A percentile compares a stretch with the other conserved stretches of the same genome.
Conservation (phyloP, 257 asterid genomes). For the Gentiana dahurica region DNA sequence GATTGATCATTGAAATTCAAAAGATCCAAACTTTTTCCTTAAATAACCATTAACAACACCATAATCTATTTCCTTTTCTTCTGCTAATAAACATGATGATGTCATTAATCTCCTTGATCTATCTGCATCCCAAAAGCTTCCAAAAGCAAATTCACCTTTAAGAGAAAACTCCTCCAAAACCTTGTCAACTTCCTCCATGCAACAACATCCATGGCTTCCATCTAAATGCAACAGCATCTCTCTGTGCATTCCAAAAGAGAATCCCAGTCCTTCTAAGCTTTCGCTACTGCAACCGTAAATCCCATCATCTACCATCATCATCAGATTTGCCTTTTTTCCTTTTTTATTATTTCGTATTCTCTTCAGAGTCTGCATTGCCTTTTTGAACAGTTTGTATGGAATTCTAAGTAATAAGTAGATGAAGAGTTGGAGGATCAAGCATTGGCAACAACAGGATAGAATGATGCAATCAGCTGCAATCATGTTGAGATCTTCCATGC, state of each 20-base stretch:
- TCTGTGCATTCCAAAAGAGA: slow-evolving; percentile 19
- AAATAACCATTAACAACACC: slow-evolving; percentile 33
- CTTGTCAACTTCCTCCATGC: slow-evolving; percentile 63
- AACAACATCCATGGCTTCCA: slow-evolving; percentile 12
- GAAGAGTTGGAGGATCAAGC: slow-evolving; percentile 65
- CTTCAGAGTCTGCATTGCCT: slow-evolving; percentile 34
- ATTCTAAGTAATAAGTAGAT: slow-evolving; percentile 47
- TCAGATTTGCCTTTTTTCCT: slow-evolving; percentile 18
- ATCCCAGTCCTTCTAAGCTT: slow-evolving; percentile 26
- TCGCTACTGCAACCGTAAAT: slow-evolving; percentile 6
- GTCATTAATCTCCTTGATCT: slow-evolving; percentile 14
- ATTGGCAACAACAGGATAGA: slow-evolving; percentile 72
- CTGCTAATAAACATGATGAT: slow-evolving; percentile 19
- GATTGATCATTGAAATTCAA: slow-evolving; percentile 14
- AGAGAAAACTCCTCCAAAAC: slow-evolving; percentile 53
- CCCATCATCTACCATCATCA: slow-evolving; percentile 13
- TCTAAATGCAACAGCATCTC: slow-evolving; percentile 11
- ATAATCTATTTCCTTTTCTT: slow-evolving; percentile 40
- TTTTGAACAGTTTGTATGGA: slow-evolving; percentile 39
- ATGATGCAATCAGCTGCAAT: slow-evolving; percentile 80
- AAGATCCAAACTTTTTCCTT: slow-evolving; percentile 38
- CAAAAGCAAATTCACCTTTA: slow-evolving; percentile 73
- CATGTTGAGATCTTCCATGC: slow-evolving; percentile 55
- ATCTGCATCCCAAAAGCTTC: slow-evolving; percentile 67
- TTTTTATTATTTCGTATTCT: slow-evolving; percentile 26